Conservation (phyloP, 2,329 filamentous ascomycete species). For the Mycosphaerelloides madeirae region DNA sequence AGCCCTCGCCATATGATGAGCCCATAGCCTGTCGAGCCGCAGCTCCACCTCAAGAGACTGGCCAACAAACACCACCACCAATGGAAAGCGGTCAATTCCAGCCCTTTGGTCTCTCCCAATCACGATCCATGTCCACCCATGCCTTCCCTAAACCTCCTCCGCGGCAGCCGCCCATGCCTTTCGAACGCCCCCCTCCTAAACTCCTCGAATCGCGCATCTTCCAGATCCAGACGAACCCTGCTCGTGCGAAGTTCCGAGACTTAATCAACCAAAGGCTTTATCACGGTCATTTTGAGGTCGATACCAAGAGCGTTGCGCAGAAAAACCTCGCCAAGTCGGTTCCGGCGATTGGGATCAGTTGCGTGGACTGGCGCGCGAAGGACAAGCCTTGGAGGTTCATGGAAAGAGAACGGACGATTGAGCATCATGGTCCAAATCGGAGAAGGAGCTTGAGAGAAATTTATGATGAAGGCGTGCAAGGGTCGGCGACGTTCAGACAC, state of each 20-base stretch:
- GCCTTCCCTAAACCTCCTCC: slow-evolving; percentile 10
- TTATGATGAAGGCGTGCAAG: slow-evolving; percentile 16
- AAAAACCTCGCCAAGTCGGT: slow-evolving; percentile 38
- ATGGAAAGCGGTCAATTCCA: neutral
- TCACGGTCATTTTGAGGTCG: slow-evolving; percentile 29
- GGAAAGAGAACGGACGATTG: slow-evolving; percentile 25
- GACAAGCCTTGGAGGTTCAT: slow-evolving; percentile 33
- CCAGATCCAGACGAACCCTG: slow-evolving; percentile 38
- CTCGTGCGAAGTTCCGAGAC: slow-evolving; percentile 38
- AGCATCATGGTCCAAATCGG: slow-evolving; percentile 21
- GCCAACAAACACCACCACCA: neutral
- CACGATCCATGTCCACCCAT: slow-evolving; percentile 16
- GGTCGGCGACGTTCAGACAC: slow-evolving; percentile 1
- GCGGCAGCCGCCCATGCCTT: slow-evolving; percentile 9
- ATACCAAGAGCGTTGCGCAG: slow-evolving; percentile 26
- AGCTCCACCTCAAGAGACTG: neutral
- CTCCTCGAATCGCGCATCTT: slow-evolving; percentile 32
- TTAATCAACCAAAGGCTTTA: slow-evolving; percentile 34
- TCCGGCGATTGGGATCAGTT: slow-evolving; percentile 38
- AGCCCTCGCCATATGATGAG: neutral
- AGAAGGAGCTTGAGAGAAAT: slow-evolving; percentile 32
- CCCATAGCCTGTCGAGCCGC: neutral
- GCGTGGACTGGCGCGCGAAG: slow-evolving; percentile 34
- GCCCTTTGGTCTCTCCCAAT: slow-evolving; percentile 13
- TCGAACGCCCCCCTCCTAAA: slow-evolving; percentile 14